Conservation (phyloP, 176 grass and related monocot species). For the Lolium multiflorum region DNA sequence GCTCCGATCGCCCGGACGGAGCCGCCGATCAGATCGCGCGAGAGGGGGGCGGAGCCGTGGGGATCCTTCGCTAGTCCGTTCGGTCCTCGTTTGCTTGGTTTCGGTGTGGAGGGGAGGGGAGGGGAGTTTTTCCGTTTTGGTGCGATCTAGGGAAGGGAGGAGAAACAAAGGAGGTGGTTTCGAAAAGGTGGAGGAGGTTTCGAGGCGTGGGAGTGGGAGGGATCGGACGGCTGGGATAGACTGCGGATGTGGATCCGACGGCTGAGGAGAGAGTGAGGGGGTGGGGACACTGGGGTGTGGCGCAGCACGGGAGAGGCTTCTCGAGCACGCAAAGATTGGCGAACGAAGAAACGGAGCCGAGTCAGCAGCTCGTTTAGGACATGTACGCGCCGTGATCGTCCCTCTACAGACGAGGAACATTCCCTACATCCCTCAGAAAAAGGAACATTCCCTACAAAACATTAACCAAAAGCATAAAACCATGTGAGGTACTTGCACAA, state of each 20-base stretch:
- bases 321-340: conserved; percentile 53
- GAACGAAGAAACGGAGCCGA: neutral
- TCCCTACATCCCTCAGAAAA: too few species aligned
- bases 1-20: neutral
- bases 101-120: neutral
- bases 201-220: conserved; percentile 14
- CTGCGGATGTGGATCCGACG: conserved; percentile 40
- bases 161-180: conserved; percentile 26
- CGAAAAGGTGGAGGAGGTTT: conserved; percentile 29
- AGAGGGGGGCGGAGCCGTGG: neutral
- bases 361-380: neutral
- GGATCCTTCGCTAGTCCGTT: neutral
- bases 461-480: too few species aligned
- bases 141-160: conserved; percentile 46
- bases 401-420: too few species aligned
- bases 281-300: neutral
- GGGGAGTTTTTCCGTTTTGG: conserved; percentile 9
- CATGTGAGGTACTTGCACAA: too few species aligned
- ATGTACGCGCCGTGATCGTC: neutral
- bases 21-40: conserved; percentile 18
- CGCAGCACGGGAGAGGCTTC: conserved; percentile 37
- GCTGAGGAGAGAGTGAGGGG: neutral
- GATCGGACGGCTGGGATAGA: conserved; percentile 26
- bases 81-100: conserved; percentile 15
- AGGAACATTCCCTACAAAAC: too few species aligned